Evolutionary conservation across 768 basidiomycete species (phyloP).

Genomic region (Mrakia frigida): DNA sequence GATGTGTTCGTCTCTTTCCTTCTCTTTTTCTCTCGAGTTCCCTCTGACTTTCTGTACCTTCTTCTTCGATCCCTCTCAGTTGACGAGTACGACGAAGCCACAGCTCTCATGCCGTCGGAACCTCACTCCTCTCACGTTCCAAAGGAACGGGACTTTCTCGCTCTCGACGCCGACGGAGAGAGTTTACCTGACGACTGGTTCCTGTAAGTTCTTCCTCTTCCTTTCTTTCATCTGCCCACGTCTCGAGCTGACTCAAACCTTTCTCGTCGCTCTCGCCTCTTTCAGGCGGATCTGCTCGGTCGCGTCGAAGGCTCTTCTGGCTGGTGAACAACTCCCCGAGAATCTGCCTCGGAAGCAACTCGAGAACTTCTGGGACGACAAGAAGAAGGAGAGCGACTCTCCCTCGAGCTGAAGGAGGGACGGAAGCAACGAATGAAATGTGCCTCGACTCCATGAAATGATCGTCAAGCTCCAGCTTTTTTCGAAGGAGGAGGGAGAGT

Average conservation of each 20-base stretch:
- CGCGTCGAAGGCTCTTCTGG: conserved; percentile 1
- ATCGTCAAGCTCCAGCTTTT: too few relatives aligned
- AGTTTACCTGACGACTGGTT: conserved; percentile 76
- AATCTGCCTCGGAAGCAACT: background rate
- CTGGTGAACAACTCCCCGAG: background rate
- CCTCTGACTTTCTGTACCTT: background rate
- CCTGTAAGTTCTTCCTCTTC: conserved; percentile 39
- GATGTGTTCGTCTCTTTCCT: conserved; percentile 11
- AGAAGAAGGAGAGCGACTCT: background rate
- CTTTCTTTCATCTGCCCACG: conserved; percentile 57
- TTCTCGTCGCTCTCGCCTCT: background rate
- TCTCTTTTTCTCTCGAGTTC: background rate
- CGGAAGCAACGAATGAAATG: background rate
- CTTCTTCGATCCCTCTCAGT: background rate
- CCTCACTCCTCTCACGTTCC: conserved; percentile 58
- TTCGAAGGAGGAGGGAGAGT: too few relatives aligned
- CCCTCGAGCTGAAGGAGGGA: background rate
- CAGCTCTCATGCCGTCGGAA: conserved; percentile 70
- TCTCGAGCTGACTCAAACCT: background rate
- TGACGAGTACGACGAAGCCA: conserved; percentile 41
- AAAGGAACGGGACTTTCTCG: conserved; percentile 52
- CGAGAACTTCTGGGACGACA: background rate
- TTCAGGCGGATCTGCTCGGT: background rate
- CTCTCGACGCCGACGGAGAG: conserved; percentile 67
- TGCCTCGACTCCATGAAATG: background rate